phyloP scores from a whole-genome alignment of 371 early-diverging fungal species.

The Lichtheimia hyalospora region DNA sequence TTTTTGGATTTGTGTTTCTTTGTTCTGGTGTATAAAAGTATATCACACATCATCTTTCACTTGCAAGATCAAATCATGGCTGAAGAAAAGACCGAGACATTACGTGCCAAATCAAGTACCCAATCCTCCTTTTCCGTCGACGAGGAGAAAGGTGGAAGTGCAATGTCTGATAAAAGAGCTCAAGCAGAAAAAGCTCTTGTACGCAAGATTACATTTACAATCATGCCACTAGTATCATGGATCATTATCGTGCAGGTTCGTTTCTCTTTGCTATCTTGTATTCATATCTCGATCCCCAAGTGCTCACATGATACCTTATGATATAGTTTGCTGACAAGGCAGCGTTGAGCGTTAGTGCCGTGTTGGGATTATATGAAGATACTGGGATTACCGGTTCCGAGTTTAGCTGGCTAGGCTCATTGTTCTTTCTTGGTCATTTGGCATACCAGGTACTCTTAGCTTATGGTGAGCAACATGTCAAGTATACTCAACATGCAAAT shows the following conservation, averaged over 20 bases:
- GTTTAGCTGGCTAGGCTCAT: slow-evolving; percentile 19
- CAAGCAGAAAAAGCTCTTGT: slow-evolving; percentile 27
- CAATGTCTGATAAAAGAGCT: not conserved
- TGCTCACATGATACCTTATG: not conserved
- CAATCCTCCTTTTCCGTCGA: not conserved
- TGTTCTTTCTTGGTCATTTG: slow-evolving; percentile 11
- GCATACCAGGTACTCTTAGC: slow-evolving; percentile 3
- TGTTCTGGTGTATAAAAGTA: too few relatives aligned
- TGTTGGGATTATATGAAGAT: slow-evolving; percentile 25
- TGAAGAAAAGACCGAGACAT: not conserved
- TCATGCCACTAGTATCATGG: slow-evolving; percentile 24
- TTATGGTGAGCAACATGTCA: too few relatives aligned
- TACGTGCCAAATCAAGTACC: not conserved
- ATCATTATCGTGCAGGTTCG: slow-evolving; percentile 34
- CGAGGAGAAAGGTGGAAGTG: not conserved
- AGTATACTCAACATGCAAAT: too few relatives aligned
- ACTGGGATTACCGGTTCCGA: slow-evolving; percentile 22
- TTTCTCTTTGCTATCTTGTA: not conserved
- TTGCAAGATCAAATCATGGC: not conserved
- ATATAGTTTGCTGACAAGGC: slow-evolving; percentile 28
- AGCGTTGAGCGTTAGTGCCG: slow-evolving; percentile 24
- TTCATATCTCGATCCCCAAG: not conserved
- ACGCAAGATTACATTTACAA: slow-evolving; percentile 25
- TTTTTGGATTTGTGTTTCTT: too few relatives aligned
- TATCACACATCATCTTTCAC: not conserved